Evolutionary conservation across 2,329 filamentous ascomycete genomes (phyloP).

Genomic region (Claviceps citrina): DNA sequence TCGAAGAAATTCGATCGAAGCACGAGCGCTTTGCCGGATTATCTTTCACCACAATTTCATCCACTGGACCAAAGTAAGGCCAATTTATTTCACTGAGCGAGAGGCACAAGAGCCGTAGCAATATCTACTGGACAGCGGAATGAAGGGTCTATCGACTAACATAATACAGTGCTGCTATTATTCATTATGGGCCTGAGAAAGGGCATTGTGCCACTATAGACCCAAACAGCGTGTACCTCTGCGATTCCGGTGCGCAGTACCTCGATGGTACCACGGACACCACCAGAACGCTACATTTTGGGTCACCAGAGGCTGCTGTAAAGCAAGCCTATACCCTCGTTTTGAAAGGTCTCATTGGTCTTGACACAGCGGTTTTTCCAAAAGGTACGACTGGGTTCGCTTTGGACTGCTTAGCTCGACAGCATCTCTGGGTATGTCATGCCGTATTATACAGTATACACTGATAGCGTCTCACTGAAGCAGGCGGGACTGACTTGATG

Average conservation of each 20-base stretch:
- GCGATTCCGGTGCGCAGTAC: slow-evolving; percentile 95
- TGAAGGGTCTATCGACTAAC: not conserved
- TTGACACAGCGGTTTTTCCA: slow-evolving; percentile 77
- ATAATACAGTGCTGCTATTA: slow-evolving; percentile 63
- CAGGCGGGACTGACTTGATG: not conserved
- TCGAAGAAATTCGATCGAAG: slow-evolving; percentile 58
- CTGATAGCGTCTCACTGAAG: too few species aligned
- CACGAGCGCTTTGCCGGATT: slow-evolving; percentile 69
- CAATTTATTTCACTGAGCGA: too few species aligned
- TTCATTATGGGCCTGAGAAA: slow-evolving; percentile 84
- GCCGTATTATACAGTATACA: not conserved
- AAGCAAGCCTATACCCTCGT: slow-evolving; percentile 86
- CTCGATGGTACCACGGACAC: slow-evolving; percentile 92
- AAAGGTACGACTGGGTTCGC: slow-evolving; percentile 92
- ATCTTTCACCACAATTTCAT: slow-evolving; percentile 92
- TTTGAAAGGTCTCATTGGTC: slow-evolving; percentile 79
- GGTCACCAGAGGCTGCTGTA: slow-evolving; percentile 67
- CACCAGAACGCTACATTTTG: slow-evolving; percentile 85
- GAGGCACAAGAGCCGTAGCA: not conserved
- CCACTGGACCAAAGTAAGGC: slow-evolving; percentile 59
- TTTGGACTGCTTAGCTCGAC: slow-evolving; percentile 73
- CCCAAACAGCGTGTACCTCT: slow-evolving; percentile 75
- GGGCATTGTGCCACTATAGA: slow-evolving; percentile 74
- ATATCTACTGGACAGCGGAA: not conserved
- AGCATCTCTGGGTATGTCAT: slow-evolving; percentile 67